Evolutionary conservation across 768 basidiomycete species (phyloP), one percentile per base, ranked within the genome.

Genomic region (Hortiboletus flavorubellus): DNA sequence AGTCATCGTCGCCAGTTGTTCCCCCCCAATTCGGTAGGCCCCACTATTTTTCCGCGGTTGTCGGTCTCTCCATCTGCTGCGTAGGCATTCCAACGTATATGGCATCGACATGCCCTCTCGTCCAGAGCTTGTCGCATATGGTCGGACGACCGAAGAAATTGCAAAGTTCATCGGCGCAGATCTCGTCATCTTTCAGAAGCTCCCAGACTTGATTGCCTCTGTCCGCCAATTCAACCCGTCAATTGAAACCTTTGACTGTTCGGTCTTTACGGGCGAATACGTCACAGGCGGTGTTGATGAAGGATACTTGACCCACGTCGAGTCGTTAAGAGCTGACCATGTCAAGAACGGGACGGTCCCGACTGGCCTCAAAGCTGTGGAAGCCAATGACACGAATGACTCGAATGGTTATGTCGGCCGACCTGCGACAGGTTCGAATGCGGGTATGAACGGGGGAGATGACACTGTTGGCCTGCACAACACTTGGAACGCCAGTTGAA

Each of bases 51-150:
- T 38, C 16, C 31, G 31, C 11, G 21, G 45, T 39, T 33, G 47
- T 21, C 8, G 37, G 55, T 9, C 16, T 34, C 43, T 56, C 29
- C 37, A 66, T 55, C 21, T 40, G 18, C 7, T 39, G 10, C 12
- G 2, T 54, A 91, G 92, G 29, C 83, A 85, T 68, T 87, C 94
- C 5, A 97, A 98, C 67, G 97, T 99, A 5, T 98, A 99, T 72
- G 97, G 97, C 18, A 99, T 99, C 68, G 97, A 99, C 75, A 99
- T 98, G 97, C 96, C 97, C 31, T 93, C 94, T 4, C 85, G 92
- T n/a, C 74, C 78, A 35, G 96, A 98, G 68, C 86, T 98, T 33
- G 94, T 98, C 48, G 96, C 93, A 0, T 77, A 94, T 69, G 81
- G 79, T 35, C 85, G 93, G 47, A 82, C 84, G 49, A 81, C 80